These are phyloP conservation scores for Lepiota brunneoincarnata DNA, from an alignment of 768 basidiomycete genomes.

Conservation along the genomic window DNA sequence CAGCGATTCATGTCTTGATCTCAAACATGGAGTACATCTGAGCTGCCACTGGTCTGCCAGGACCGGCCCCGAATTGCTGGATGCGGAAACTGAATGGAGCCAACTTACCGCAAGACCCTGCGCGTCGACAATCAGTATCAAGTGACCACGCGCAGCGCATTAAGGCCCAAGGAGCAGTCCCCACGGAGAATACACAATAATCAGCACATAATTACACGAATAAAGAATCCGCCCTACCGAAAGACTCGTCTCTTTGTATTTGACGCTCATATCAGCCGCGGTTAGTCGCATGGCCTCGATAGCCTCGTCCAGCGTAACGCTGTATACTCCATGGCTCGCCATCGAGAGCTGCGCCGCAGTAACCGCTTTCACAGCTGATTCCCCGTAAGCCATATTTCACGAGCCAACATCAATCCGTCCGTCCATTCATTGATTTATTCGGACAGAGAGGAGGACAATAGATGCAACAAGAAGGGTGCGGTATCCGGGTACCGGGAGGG, in stretches of 20 bases:
- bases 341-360: slow-evolving; percentile 94
- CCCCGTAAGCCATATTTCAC: neutral
- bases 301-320: slow-evolving; percentile 89
- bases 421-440: neutral
- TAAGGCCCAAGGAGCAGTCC: too few species aligned
- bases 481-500: too few species aligned
- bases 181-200: neutral
- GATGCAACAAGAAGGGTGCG: too few species aligned
- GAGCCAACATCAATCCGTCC: neutral
- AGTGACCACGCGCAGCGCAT: too few species aligned
- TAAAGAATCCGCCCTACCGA: slow-evolving; percentile 50
- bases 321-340: slow-evolving; percentile 85
- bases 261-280: slow-evolving; percentile 91
- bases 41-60: too few species aligned
- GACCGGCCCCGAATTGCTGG: too few species aligned
- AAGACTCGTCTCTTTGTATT: slow-evolving; percentile 94
- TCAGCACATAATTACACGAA: slow-evolving; percentile 8
- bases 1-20: neutral
- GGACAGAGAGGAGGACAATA: too few species aligned
- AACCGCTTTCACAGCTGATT: slow-evolving; percentile 82
- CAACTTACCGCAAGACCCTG: slow-evolving; percentile 42
- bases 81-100: slow-evolving; percentile 2
- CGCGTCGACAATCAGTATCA: neutral
- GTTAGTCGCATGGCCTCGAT: slow-evolving; percentile 95
- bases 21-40: neutral